These are phyloP conservation scores for Crithidia sp. DNA, from an alignment of 208 protist species.

Conservation along the genomic window DNA sequence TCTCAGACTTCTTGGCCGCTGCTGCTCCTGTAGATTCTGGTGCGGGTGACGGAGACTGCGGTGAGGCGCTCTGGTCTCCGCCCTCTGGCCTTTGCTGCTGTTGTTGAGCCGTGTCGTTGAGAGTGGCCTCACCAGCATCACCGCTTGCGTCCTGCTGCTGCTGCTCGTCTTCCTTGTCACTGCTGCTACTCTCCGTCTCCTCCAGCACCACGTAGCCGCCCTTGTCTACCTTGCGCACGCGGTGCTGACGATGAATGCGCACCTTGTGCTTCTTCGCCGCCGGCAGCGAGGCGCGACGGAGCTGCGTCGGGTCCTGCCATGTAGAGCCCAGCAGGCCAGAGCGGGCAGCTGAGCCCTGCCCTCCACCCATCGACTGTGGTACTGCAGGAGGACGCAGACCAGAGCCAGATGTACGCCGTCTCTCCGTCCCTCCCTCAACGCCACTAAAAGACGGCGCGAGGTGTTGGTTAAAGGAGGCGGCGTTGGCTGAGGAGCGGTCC, in stretches of 20 bases:
- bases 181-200: constrained; percentile 17
- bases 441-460: neutral
- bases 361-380: neutral
- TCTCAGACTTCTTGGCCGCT: neutral
- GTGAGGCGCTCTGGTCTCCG: neutral
- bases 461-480: neutral
- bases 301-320: neutral
- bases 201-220: constrained; percentile 28
- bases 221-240: constrained; percentile 15
- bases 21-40: neutral
- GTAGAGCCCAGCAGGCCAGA: neutral
- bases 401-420: neutral
- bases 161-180: neutral
- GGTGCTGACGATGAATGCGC: constrained; percentile 6
- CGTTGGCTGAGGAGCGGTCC: neutral
- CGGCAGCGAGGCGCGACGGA: neutral
- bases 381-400: neutral
- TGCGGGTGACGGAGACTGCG: neutral
- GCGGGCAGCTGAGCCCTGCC: neutral
- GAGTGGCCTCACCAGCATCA: neutral
- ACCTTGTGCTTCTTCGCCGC: constrained; percentile 6
- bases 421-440: neutral
- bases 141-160: neutral
- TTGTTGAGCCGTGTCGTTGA: neutral
- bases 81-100: neutral